phyloP scores from a whole-genome alignment of 2,329 filamentous ascomycete genomes.

The Claviceps purpurea region DNA sequence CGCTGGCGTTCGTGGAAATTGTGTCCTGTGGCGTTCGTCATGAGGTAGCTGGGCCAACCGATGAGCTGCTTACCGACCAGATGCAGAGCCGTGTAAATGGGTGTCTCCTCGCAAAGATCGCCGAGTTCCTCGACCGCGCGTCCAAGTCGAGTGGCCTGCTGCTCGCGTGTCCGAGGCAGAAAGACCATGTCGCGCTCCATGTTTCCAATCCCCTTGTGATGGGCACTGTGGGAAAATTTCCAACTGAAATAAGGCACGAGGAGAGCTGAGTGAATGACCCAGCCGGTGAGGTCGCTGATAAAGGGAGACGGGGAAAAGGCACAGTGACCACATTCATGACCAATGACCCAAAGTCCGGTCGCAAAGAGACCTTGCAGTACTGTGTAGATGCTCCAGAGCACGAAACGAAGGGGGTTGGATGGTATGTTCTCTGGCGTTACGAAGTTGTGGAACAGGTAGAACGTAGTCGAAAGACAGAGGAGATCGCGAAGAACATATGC shows the following conservation, averaged over 20 bases:
- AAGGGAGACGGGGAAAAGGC: constrained; percentile 87
- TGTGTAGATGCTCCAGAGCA: constrained; percentile 53
- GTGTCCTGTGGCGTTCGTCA: constrained; percentile 91
- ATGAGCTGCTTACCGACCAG: constrained; percentile 75
- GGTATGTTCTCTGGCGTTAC: constrained; percentile 76
- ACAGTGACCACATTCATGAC: constrained; percentile 95
- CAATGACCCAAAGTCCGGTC: constrained; percentile 90
- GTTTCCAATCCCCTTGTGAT: constrained; percentile 97
- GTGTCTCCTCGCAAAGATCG: constrained; percentile 91
- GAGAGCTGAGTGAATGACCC: constrained; percentile 76
- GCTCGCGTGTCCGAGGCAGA: constrained; percentile 78
- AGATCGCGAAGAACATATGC: constrained; percentile 77
- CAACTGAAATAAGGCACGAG: constrained; percentile 97
- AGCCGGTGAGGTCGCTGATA: constrained; percentile 85
- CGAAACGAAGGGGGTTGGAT: constrained; percentile 50
- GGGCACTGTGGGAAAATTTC: constrained; percentile 98
- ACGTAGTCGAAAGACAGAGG: constrained; percentile 56
- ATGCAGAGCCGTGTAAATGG: constrained; percentile 61
- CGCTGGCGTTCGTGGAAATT: constrained; percentile 82
- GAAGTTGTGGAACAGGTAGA: constrained; percentile 80
- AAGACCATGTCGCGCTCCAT: constrained; percentile 99
- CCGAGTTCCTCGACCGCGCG: constrained; percentile 65
- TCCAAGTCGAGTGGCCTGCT: constrained; percentile 65
- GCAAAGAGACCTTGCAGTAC: constrained; percentile 83
- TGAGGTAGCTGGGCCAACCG: constrained; percentile 86